Percentiles rank a stretch among this genome's conserved stretches.
These are phyloP conservation scores for Camelina hispida DNA, from an alignment of 345 rosid species.

Conservation along the genomic window DNA sequence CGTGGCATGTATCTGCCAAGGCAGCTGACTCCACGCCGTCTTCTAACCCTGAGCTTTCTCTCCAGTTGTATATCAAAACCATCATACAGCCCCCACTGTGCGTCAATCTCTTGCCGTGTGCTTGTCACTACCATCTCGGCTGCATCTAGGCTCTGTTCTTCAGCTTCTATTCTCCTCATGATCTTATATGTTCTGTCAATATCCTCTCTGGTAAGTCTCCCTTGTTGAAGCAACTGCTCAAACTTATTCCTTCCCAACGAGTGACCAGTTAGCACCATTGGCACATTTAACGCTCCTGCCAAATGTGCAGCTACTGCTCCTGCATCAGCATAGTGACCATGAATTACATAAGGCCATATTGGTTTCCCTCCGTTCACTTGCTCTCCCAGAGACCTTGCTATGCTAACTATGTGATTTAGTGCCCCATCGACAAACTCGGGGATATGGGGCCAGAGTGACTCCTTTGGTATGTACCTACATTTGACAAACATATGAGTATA, in stretches of 20 bases:
- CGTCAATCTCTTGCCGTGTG: slow-evolving; percentile 93
- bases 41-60: slow-evolving; percentile 84
- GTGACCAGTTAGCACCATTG: slow-evolving; percentile 98
- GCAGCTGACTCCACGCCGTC: slow-evolving; percentile 91
- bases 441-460: slow-evolving; percentile 87
- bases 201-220: slow-evolving; percentile 83
- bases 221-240: slow-evolving; percentile 93
- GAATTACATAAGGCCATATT: slow-evolving; percentile 95
- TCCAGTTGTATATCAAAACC: slow-evolving; percentile 97
- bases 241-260: slow-evolving; percentile 98
- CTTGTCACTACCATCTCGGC: slow-evolving; percentile 98
- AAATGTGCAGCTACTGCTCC: slow-evolving; percentile 92
- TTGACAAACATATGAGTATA: slow-evolving; percentile 19
- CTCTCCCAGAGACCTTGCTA: slow-evolving; percentile 88
- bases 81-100: slow-evolving; percentile 98
- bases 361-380: slow-evolving; percentile 78
- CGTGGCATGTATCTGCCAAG: slow-evolving; percentile 96
- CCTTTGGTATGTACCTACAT: slow-evolving; percentile 56
- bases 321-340: slow-evolving; percentile 97
- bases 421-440: slow-evolving; percentile 98
- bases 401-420: slow-evolving; percentile 79
- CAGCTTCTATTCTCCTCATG: slow-evolving; percentile 93
- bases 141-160: slow-evolving; percentile 91
- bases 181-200: slow-evolving; percentile 90
- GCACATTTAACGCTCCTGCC: slow-evolving; percentile 93